Evolutionary conservation across 495 filamentous ascomycete species (phyloP), one percentile per base, ranked within the genome.

Genomic region (Platismatia glauca): DNA sequence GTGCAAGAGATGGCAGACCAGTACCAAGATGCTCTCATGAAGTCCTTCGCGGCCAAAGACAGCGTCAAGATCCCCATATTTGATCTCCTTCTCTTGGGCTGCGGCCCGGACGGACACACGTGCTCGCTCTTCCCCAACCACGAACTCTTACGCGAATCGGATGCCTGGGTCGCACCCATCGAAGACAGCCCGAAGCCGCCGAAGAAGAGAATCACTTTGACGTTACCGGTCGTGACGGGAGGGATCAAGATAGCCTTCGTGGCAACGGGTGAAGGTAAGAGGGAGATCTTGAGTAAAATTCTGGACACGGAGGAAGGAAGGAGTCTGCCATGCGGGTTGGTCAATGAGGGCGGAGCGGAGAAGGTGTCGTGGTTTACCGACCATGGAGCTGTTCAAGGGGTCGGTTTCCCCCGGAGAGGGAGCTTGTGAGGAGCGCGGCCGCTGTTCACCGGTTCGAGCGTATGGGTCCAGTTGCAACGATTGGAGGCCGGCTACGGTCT

Each of bases 281-380:
- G 89, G 80, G 89, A 88, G 27, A 89, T 96, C 41, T 75, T 98
- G 79, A 91, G 89, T 80, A 78, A 88, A 72, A 97, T 97, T 66
- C 95, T 98, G 71, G 87, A 90, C 63, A 78, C 77, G 0, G 88
- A 89, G 64, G 86, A 89, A 61, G 90, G 90, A 0, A 76, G 79
- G 52, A 82, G 78, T 44, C 78, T 97, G 35, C 94, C 94, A 0
- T 94, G 89, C 67, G 85, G 89, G 1, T 77, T 97, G 58, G 88
- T 98, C 59, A 98, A 98, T 72, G 81, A 85, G 67, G 84, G 82
- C 33, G 88, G 81, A 15, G 88, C 87, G 44, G 90, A 95, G 44
- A 87, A 90, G 71, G 90, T 91, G 65, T 92, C 85, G 73, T 98
- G 94, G 94, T 98, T 98, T 73, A 89, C 90, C 11, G 95, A 97